Evolutionary conservation across 139 green algal species (phyloP).

Genomic region (Microglena sp.): DNA sequence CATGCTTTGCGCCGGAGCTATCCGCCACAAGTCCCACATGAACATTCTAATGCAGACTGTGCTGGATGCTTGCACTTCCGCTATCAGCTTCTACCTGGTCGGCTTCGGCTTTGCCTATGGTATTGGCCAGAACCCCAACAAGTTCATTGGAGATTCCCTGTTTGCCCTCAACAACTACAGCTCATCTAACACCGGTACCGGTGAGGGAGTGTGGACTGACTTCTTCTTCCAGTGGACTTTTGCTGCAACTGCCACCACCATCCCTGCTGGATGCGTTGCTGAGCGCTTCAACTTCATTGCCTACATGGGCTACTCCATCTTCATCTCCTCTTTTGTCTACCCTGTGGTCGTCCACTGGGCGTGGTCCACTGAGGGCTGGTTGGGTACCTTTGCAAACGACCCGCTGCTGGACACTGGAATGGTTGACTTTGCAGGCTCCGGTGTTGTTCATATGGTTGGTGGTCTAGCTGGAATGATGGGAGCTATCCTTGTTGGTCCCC

Average conservation of each 20-base stretch:
- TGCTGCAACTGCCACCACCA: slow-evolving; percentile 57
- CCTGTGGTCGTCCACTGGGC: slow-evolving; percentile 61
- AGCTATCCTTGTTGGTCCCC: slow-evolving; percentile 69
- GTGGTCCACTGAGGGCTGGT: slow-evolving; percentile 49
- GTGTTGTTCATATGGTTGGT: slow-evolving; percentile 72
- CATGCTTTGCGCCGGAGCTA: slow-evolving; percentile 72
- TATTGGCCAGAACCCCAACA: too few relatives aligned
- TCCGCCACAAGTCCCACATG: slow-evolving; percentile 78
- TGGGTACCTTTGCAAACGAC: slow-evolving; percentile 19
- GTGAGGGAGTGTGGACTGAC: too few relatives aligned
- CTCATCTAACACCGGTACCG: too few relatives aligned
- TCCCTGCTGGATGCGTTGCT: slow-evolving; percentile 54
- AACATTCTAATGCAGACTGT: slow-evolving; percentile 86
- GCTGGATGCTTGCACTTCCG: slow-evolving; percentile 60
- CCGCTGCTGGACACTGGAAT: slow-evolving; percentile 47
- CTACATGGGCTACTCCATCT: slow-evolving; percentile 46
- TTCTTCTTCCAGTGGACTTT: slow-evolving; percentile 69
- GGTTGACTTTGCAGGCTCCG: slow-evolving; percentile 68
- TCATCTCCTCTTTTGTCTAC: slow-evolving; percentile 61
- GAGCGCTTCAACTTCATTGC: slow-evolving; percentile 63
- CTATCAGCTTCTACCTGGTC: slow-evolving; percentile 52
- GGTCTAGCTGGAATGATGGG: slow-evolving; percentile 33
- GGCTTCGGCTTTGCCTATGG: too few relatives aligned
- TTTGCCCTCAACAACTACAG: too few relatives aligned
- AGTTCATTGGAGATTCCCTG: too few relatives aligned